Base-by-base conservation (phyloP, 2,329 filamentous ascomycete species). In the Aspergillus neoniger region DNA sequence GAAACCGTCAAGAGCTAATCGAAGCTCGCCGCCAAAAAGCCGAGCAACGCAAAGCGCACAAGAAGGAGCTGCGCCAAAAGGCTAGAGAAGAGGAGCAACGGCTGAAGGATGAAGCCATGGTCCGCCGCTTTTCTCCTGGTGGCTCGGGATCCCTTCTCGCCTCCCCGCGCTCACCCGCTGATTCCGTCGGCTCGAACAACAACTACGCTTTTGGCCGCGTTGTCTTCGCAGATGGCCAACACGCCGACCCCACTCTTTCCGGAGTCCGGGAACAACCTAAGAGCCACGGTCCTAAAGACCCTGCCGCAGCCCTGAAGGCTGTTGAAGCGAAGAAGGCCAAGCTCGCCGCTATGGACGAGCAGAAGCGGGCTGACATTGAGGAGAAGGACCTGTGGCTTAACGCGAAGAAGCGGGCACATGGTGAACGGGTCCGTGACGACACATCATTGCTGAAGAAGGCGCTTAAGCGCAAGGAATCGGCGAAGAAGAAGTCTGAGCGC, bases 371-470 rank as follows among this genome's bases (percentile, higher is more conserved):
- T 63, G 91, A 96, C 61, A 89, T 98, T 48, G 88, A 92, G 62
- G 91, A 97, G 77, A 98, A 98, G 81, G 94, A 99, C 70, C 82
- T 88, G 60, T 99, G 95, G 95, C 82, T 97, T 61, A 94, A 91
- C 51, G 95, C 95, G 2, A 90, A 94, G 77, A 91, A 92, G 77
- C 88, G 90, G 23, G 92, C 90, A 1, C 91, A 96, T 74, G 95
- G 95, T 52, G 93, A 96, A 72, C 91, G 91, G 73, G 89, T 97
- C 36, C 88, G 87, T 62, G 92, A 98, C 72, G 92, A 96, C 74
- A 91, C 92, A 64, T 87, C 85, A 49, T 79, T 96, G 59, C 83
- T 99, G 28, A 97, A 96, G 83, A 97, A 96, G 83, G 91, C 93
- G 0, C 82, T 98, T 67, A 97, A 97, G 84, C 88, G 94, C 67